Evolutionary conservation across 768 basidiomycete genomes (phyloP).

Genomic region (Fomitopsis serialis): DNA sequence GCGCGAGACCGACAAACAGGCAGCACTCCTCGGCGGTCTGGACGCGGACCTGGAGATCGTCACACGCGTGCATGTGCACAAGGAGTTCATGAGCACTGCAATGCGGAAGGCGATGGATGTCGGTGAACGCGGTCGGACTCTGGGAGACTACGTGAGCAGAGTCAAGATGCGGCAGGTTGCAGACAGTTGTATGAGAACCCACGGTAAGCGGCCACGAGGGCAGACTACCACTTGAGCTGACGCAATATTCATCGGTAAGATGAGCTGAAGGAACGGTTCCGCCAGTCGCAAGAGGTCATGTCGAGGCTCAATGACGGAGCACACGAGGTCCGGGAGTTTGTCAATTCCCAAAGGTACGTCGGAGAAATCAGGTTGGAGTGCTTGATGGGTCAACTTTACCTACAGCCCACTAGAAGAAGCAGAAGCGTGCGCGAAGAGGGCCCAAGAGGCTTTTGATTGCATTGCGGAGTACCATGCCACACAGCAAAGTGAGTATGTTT

Average conservation of each 20-base stretch:
- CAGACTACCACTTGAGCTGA: constrained; percentile 2
- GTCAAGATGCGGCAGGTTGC: constrained; percentile 79
- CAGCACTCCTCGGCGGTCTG: constrained; percentile 52
- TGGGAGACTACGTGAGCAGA: constrained; percentile 78
- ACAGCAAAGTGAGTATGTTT: constrained; percentile 40
- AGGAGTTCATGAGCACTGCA: constrained; percentile 66
- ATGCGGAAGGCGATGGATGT: constrained; percentile 67
- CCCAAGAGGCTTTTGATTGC: constrained; percentile 55
- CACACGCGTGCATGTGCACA: constrained; percentile 59
- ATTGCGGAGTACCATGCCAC: constrained; percentile 44
- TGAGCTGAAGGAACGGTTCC: constrained; percentile 51
- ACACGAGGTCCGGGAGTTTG: constrained; percentile 48
- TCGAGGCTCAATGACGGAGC: constrained; percentile 50
- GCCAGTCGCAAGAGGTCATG: constrained; percentile 49
- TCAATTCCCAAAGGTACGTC: constrained; percentile 42
- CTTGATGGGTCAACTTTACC: no score
- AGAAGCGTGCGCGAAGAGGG: constrained; percentile 45
- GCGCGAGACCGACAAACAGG: constrained; percentile 65
- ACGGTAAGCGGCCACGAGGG: constrained; percentile 40
- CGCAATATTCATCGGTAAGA: constrained; percentile 32
- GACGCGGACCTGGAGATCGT: constrained; percentile 73
- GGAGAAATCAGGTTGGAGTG: no score
- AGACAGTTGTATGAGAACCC: constrained; percentile 60
- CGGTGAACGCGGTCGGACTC: constrained; percentile 60
- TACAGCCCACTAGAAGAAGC: constrained; percentile 56